These are phyloP conservation scores for Aegilops sharonensis DNA, from an alignment of 176 grass and related monocot genomes.

Conservation along the genomic window DNA sequence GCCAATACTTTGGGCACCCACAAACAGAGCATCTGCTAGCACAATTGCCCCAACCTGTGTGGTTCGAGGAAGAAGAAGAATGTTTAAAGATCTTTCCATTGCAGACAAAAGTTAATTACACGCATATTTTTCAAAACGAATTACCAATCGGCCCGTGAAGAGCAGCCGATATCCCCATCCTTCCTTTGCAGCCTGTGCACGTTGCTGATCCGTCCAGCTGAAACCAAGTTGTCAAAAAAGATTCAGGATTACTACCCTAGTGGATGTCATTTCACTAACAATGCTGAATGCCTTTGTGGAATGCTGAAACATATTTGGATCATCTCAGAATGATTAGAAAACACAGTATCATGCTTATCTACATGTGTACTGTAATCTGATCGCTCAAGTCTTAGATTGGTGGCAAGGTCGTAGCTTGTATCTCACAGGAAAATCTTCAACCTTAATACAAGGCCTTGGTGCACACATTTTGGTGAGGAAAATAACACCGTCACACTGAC, in stretches of 20 bases:
- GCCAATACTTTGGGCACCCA: constrained; percentile 78
- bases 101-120: neutral
- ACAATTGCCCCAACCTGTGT: constrained; percentile 77
- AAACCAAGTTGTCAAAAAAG: neutral
- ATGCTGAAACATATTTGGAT: neutral
- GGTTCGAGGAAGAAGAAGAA: constrained; percentile 11
- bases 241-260: neutral
- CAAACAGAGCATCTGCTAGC: constrained; percentile 68
- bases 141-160: constrained; percentile 95
- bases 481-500: neutral
- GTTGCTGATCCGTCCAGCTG: constrained; percentile 97
- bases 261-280: neutral
- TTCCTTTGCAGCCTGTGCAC: constrained; percentile 69
- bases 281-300: neutral
- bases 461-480: neutral
- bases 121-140: neutral
- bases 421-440: neutral
- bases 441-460: neutral
- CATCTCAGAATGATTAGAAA: neutral
- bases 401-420: neutral
- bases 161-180: constrained; percentile 68
- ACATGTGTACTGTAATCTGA: neutral
- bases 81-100: neutral
- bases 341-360: neutral
- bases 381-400: neutral